Evolutionary conservation across 768 basidiomycete species (phyloP).

Genomic region (Scleroderma bovista): DNA sequence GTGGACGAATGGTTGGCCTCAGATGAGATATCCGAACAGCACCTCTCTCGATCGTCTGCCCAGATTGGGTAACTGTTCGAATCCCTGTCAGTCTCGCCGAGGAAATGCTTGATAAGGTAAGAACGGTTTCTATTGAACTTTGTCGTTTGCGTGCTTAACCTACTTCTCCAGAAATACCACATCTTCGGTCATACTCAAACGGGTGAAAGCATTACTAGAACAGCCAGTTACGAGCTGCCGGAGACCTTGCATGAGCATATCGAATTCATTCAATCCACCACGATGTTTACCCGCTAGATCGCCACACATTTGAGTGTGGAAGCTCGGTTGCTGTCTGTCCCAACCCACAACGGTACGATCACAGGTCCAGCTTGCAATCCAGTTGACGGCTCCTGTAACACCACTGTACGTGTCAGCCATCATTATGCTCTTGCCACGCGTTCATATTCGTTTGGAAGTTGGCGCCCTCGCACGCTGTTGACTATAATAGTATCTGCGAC

Average conservation of each 20-base stretch:
- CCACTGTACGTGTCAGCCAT: constrained; percentile 23
- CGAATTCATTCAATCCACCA: constrained; percentile 69
- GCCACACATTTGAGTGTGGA: constrained; percentile 30
- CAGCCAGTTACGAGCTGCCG: constrained; percentile 67
- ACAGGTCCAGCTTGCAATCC: constrained; percentile 29
- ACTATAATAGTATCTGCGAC: constrained; percentile 15
- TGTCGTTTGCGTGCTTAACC: neutral
- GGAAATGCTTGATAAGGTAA: constrained; percentile 62
- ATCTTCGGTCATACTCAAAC: constrained; percentile 52
- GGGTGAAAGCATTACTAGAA: constrained; percentile 54
- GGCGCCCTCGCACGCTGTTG: too few species aligned
- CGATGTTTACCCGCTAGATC: constrained; percentile 49
- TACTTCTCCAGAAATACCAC: constrained; percentile 57
- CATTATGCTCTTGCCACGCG: too few species aligned
- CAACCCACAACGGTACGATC: constrained; percentile 11
- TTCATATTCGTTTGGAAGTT: too few species aligned
- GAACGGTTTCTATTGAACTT: constrained; percentile 8
- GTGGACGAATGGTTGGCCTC: constrained; percentile 60
- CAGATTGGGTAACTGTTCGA: constrained; percentile 62
- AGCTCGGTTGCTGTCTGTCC: neutral
- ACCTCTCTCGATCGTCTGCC: constrained; percentile 52
- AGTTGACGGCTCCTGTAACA: constrained; percentile 46
- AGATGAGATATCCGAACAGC: constrained; percentile 46
- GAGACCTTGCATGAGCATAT: constrained; percentile 51
- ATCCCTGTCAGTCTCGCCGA: constrained; percentile 58